Conservation (phyloP, 78 protist genomes). For the Tieghemostelium lacteum region DNA sequence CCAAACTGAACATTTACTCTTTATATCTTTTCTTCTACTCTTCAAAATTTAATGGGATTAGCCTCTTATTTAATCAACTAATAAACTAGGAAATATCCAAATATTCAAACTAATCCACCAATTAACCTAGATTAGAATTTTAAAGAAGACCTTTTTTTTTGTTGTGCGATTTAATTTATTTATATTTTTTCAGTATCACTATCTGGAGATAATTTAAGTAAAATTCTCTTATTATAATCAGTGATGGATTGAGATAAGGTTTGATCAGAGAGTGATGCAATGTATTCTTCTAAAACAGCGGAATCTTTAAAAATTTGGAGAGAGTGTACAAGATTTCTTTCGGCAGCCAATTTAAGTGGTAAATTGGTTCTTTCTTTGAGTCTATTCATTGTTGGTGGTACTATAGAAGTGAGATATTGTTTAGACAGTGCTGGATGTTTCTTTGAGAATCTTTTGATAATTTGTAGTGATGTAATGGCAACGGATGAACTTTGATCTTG, state of each 20-base stretch:
- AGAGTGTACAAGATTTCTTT: slow-evolving; percentile 70
- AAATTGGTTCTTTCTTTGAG: slow-evolving; percentile 75
- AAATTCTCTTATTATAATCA: slow-evolving; percentile 69
- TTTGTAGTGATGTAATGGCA: slow-evolving; percentile 60
- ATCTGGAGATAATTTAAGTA: slow-evolving; percentile 72
- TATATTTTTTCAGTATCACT: slow-evolving; percentile 49
- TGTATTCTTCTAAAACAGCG: slow-evolving; percentile 38
- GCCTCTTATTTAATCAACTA: no score
- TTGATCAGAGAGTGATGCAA: neutral
- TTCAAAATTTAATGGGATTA: no score
- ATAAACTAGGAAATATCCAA: no score
- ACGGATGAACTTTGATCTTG: slow-evolving; percentile 56
- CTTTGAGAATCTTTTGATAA: slow-evolving; percentile 66
- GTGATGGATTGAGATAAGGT: neutral
- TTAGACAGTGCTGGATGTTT: slow-evolving; percentile 5
- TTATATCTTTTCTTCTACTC: no score
- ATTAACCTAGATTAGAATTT: no score
- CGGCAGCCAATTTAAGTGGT: slow-evolving; percentile 69
- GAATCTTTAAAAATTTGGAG: slow-evolving; percentile 71
- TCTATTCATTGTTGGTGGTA: slow-evolving; percentile 74
- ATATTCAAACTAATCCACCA: no score
- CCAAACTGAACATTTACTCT: no score
- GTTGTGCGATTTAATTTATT: slow-evolving; percentile 17
- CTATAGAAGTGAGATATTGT: slow-evolving; percentile 45
- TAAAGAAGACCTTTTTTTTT: no score